A percentile compares a stretch with the other conserved stretches of the same genome.
Conservation (phyloP, 352 stramenopile genomes). For the Phytopythium chamaehyphon region DNA sequence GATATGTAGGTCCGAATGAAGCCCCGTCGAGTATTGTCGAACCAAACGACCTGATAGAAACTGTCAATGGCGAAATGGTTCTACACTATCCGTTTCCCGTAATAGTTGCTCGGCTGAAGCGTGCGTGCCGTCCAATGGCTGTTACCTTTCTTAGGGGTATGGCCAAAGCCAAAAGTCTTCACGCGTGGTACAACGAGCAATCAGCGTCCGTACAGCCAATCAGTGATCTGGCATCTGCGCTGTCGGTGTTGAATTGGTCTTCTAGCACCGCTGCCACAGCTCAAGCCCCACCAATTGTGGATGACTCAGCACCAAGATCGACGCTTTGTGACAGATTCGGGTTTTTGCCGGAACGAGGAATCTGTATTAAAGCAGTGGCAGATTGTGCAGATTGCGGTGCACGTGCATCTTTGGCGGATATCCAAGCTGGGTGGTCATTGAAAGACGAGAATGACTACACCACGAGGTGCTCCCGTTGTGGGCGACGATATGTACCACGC, state of each 20-base stretch:
- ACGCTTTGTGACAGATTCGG: slow-evolving; percentile 51
- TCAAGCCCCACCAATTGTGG: too few relatives aligned
- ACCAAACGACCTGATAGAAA: slow-evolving; percentile 32
- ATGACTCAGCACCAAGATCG: slow-evolving; percentile 10
- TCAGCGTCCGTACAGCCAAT: background rate
- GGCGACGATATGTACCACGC: slow-evolving; percentile 26
- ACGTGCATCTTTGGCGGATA: slow-evolving; percentile 25
- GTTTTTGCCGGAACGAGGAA: slow-evolving; percentile 23
- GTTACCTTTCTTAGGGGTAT: slow-evolving; percentile 42
- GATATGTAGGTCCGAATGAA: background rate
- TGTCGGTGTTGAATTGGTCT: background rate
- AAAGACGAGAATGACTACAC: slow-evolving; percentile 41
- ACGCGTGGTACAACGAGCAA: slow-evolving; percentile 6
- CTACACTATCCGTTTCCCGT: slow-evolving; percentile 24
- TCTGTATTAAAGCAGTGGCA: slow-evolving; percentile 32
- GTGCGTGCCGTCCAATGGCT: slow-evolving; percentile 37
- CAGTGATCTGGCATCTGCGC: background rate
- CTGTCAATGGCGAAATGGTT: slow-evolving; percentile 42
- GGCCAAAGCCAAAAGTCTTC: slow-evolving; percentile 16
- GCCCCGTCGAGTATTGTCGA: slow-evolving; percentile 2
- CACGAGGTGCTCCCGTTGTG: slow-evolving; percentile 25
- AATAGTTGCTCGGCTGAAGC: slow-evolving; percentile 30
- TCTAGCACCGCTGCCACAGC: too few relatives aligned
- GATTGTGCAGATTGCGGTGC: slow-evolving; percentile 33
- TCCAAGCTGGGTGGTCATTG: slow-evolving; percentile 26